These are phyloP conservation scores for Cyberlindnera xishuangbannaensis DNA, from an alignment of 805 yeast genomes.

Conservation along the genomic window DNA sequence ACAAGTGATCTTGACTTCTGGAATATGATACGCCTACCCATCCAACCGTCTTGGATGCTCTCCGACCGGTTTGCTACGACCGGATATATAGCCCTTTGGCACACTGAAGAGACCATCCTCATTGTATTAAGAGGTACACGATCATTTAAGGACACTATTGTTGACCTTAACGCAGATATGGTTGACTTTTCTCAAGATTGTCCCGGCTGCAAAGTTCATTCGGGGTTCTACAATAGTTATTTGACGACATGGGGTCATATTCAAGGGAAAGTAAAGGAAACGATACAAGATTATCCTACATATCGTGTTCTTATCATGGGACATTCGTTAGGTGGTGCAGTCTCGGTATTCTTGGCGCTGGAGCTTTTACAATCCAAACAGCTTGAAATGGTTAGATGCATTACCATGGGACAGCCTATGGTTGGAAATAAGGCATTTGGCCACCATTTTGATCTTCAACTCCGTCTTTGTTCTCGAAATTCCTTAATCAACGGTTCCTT, in stretches of 20 bases:
- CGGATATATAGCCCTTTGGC: constrained; percentile 22
- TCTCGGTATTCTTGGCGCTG: constrained; percentile 15
- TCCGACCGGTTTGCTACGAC: constrained; percentile 16
- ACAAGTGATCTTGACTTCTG: constrained; percentile 14
- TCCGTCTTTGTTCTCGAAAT: constrained; percentile 2
- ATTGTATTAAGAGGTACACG: constrained; percentile 23
- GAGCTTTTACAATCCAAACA: constrained; percentile 7
- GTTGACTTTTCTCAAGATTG: constrained; percentile 10
- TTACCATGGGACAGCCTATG: constrained; percentile 27
- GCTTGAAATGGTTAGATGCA: neutral
- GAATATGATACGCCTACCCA: too few species aligned
- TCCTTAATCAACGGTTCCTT: constrained; percentile 6
- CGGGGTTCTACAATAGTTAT: constrained; percentile 19
- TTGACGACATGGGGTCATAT: constrained; percentile 12
- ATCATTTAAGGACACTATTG: constrained; percentile 23
- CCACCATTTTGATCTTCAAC: constrained; percentile 9
- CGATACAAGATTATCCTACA: constrained; percentile 1
- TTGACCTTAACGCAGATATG: constrained; percentile 25
- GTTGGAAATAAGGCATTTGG: constrained; percentile 19
- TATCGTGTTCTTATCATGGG: constrained; percentile 20
- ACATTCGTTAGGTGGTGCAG: constrained; percentile 26
- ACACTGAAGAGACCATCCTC: constrained; percentile 7
- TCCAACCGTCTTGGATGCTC: too few species aligned
- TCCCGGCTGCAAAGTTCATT: constrained; percentile 20
- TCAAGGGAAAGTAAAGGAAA: neutral